Percentiles rank a stretch among this genome's conserved stretches.
phyloP scores from a whole-genome alignment of 805 yeast species.

The Tanozyma kutaoensis region DNA sequence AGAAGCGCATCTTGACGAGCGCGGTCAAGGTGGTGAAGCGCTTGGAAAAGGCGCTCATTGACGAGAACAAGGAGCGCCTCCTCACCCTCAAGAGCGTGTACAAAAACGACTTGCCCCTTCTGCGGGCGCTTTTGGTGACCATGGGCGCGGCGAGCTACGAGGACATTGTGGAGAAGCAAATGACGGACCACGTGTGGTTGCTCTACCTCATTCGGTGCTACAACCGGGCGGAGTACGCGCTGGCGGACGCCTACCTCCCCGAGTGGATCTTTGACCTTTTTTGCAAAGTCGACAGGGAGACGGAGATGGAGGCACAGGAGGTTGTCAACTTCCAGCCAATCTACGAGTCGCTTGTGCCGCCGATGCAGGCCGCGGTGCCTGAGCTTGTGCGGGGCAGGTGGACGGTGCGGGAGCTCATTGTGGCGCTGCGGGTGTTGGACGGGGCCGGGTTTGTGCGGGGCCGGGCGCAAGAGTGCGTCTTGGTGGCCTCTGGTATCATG shows the following conservation, averaged over 20 bases:
- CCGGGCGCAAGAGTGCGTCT: constrained; percentile 28
- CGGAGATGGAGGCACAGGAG: constrained; percentile 35
- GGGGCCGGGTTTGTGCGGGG: constrained; percentile 34
- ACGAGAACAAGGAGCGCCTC: constrained; percentile 28
- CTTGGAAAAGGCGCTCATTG: constrained; percentile 32
- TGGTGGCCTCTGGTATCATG: too few species aligned
- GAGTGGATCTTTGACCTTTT: constrained; percentile 34
- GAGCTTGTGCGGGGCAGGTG: constrained; percentile 44
- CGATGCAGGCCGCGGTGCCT: constrained; percentile 34
- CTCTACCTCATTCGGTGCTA: constrained; percentile 51
- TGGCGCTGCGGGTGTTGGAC: constrained; percentile 41
- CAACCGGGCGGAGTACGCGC: constrained; percentile 26
- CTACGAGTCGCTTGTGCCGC: constrained; percentile 41
- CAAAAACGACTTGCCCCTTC: constrained; percentile 39
- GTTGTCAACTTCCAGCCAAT: constrained; percentile 38
- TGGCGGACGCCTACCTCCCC: constrained; percentile 29
- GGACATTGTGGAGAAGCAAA: constrained; percentile 35
- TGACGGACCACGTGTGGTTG: constrained; percentile 45
- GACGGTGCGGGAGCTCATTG: constrained; percentile 33
- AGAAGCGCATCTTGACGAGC: constrained; percentile 30
- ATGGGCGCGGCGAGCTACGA: constrained; percentile 47
- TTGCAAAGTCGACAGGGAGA: constrained; percentile 18
- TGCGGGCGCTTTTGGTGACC: constrained; percentile 38
- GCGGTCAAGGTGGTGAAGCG: constrained; percentile 31
- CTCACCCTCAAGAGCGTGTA: constrained; percentile 45